Evolutionary conservation across 225 moss, liverwort and hornwort species (phyloP).

Genomic region (Marchantia polymorpha): DNA sequence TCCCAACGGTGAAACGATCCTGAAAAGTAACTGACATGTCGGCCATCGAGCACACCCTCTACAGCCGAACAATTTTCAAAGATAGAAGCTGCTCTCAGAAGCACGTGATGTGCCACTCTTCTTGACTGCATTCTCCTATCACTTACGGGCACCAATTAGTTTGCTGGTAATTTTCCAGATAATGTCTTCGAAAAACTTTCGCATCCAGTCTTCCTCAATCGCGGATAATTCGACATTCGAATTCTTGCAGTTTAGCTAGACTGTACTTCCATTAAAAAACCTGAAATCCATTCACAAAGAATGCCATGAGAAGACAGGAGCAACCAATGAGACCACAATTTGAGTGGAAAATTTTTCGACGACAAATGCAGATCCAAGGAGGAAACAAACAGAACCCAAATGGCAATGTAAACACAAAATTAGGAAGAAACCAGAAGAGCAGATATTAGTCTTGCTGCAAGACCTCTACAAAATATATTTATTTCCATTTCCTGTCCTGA

Average conservation of each 20-base stretch:
- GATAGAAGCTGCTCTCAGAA: slow-evolving; percentile 19
- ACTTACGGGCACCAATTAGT: not conserved
- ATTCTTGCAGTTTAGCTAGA: not conserved
- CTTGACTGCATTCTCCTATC: slow-evolving; percentile 32
- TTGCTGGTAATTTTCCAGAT: not conserved
- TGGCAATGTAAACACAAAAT: no score
- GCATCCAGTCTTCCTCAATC: not conserved
- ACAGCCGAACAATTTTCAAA: slow-evolving; percentile 13
- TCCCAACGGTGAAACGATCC: slow-evolving; percentile 6
- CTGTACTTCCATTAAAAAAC: not conserved
- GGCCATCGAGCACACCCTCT: slow-evolving; percentile 20
- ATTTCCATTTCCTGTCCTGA: no score
- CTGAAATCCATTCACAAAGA: not conserved
- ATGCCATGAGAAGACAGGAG: not conserved
- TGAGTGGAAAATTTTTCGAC: not conserved
- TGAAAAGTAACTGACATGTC: slow-evolving; percentile 1
- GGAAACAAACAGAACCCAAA: not conserved
- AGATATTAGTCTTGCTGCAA: no score
- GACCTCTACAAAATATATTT: no score
- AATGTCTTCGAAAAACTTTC: not conserved
- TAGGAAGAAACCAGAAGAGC: no score
- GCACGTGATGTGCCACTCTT: slow-evolving; percentile 27
- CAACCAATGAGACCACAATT: not conserved
- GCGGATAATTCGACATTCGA: not conserved
- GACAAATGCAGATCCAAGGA: not conserved